A percentile compares a stretch with the other conserved stretches of the same genome.
Conservation (phyloP, 768 basidiomycete species). For the Steccherinum ochraceum region DNA sequence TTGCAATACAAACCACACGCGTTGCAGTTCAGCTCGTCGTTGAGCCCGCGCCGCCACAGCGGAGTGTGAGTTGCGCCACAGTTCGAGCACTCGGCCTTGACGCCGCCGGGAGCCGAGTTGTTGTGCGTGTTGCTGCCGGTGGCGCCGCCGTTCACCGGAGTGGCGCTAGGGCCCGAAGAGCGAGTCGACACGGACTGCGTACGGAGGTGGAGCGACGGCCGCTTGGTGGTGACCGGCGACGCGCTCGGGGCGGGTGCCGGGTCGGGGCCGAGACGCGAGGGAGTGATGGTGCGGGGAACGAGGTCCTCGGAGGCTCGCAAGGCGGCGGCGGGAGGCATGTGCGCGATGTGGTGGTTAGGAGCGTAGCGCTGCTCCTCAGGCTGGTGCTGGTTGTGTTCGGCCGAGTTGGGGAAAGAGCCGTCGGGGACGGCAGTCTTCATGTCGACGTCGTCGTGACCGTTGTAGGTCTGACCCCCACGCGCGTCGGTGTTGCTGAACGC, state of each 20-base stretch:
- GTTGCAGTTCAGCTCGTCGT: slow-evolving; percentile 87
- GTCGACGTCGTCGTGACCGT: slow-evolving; percentile 23
- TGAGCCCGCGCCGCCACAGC: slow-evolving; percentile 79
- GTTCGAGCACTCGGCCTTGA: slow-evolving; percentile 83
- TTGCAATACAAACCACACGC: slow-evolving; percentile 88
- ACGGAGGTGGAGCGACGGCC: slow-evolving; percentile 57
- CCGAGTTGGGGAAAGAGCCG: slow-evolving; percentile 11
- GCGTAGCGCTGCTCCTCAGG: slow-evolving; percentile 23
- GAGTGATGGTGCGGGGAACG: slow-evolving; percentile 47
- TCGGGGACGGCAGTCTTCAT: slow-evolving; percentile 23
- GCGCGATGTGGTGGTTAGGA: slow-evolving; percentile 18
- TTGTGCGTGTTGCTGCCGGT: slow-evolving; percentile 15
- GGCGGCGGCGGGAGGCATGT: slow-evolving; percentile 21
- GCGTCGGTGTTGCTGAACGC: slow-evolving; percentile 12
- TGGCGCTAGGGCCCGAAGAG: slow-evolving; percentile 59
- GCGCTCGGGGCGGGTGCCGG: slow-evolving; percentile 36
- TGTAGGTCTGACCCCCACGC: slow-evolving; percentile 14
- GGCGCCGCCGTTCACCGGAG: slow-evolving; percentile 43
- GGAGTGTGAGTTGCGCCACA: slow-evolving; percentile 88
- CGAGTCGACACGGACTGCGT: slow-evolving; percentile 44
- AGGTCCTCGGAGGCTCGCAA: slow-evolving; percentile 30
- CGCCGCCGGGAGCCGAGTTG: slow-evolving; percentile 45
- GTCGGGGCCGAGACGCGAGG: slow-evolving; percentile 51
- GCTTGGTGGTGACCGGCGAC: slow-evolving; percentile 24
- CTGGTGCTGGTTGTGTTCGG: slow-evolving; percentile 19